Evolutionary conservation across 495 filamentous ascomycete species (phyloP), one percentile per base, ranked within the genome.

Genomic region (Daldinia loculata): DNA sequence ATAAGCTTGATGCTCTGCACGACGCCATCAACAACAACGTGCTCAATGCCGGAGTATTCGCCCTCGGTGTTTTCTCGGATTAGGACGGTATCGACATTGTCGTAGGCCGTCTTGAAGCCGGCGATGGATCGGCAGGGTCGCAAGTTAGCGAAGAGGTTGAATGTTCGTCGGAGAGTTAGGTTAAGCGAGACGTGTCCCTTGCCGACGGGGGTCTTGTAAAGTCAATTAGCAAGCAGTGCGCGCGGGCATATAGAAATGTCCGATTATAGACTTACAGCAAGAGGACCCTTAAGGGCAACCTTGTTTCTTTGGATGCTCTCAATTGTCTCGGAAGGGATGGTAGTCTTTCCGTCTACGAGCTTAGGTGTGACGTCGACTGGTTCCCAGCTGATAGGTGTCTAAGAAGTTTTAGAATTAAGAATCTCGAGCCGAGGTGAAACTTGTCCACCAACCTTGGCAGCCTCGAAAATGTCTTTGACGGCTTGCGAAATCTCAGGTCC

Each of bases 21-120:
- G 63, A 99, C 95, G 75, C 95, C 95, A 72, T 98, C 94, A 26
- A 99, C 92, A 57, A 98, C 96, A 58, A 98, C 91, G 84, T 99
- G 95, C 88, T 99, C 95, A 77, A 99, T 98, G 52, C 95, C 96
- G 22, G 93, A 97, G 88, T 99, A 99, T 87, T 99, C 95, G 82
- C 95, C 95, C 87, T 99, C 95, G 71, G 96, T 99, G 88, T 99
- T 99, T 86, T 99, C 95, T 82, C 95, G 92, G 85, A 99, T 98
- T 76, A 99, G 84, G 75, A 98, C 92, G 39, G 94, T 98, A 83
- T 99, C 93, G 79, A 99, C 95, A 74, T 92, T 89, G 81, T 99
- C 95, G 86, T 99, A 99, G 61, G 95, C 93, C 41, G 95, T 99
- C 89, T 98, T 97, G 90, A 90, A 99, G 70, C 95, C 95, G 63